Evolutionary conservation across 768 basidiomycete species (phyloP).

Genomic region (Rhodosporidiobolus sp.): DNA sequence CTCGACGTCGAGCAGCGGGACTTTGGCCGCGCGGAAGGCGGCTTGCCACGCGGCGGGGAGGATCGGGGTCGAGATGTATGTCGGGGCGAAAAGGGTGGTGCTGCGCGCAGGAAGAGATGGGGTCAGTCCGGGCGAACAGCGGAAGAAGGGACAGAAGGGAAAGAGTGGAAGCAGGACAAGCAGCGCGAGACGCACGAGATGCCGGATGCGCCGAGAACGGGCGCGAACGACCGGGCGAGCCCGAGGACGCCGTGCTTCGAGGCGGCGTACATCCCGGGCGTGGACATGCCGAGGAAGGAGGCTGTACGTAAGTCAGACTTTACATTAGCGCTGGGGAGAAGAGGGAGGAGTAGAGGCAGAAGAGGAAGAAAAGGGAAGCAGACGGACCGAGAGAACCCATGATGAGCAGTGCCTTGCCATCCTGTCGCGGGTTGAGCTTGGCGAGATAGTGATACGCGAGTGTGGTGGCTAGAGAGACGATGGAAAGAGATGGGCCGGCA

Average conservation of each 20-base stretch:
- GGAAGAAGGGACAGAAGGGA: no score
- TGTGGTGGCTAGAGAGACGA: not conserved
- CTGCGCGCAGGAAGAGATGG: not conserved
- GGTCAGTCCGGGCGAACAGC: no score
- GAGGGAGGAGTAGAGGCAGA: not conserved
- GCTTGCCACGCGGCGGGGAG: not conserved
- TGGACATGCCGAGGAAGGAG: no score
- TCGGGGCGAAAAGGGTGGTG: not conserved
- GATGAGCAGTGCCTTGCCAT: not conserved
- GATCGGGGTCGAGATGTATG: not conserved
- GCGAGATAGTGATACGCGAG: not conserved
- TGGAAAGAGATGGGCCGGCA: not conserved
- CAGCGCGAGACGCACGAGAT: not conserved
- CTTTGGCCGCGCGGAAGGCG: not conserved
- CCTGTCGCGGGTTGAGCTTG: not conserved
- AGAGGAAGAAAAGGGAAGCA: not conserved
- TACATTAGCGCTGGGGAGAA: not conserved
- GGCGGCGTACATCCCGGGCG: not conserved
- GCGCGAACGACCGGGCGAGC: not conserved
- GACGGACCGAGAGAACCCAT: not conserved
- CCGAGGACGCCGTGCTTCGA: conserved; percentile 1
- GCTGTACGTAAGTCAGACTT: no score
- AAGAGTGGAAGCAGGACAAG: not conserved
- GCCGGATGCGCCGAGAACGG: not conserved
- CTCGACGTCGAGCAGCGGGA: not conserved